A percentile compares a stretch with the other conserved stretches of the same genome.
These are phyloP conservation scores for Bonia amplexicaulis DNA, from an alignment of 176 grass and related monocot genomes.

Conservation along the genomic window DNA sequence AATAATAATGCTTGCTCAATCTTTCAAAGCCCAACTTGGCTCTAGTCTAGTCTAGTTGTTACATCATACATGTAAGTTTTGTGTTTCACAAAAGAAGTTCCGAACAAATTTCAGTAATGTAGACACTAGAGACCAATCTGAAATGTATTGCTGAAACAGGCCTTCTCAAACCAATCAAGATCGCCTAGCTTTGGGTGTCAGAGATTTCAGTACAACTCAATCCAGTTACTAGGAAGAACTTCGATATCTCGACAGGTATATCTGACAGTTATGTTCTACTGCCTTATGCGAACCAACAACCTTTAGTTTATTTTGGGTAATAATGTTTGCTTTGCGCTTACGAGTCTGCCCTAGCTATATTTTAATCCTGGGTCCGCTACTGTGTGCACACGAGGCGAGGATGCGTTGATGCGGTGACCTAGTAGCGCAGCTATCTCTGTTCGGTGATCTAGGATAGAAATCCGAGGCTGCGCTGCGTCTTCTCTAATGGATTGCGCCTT, in stretches of 20 bases:
- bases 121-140: background rate
- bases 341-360: too few relatives aligned
- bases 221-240: constrained; percentile 44
- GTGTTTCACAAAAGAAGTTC: background rate
- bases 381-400: too few relatives aligned
- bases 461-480: too few relatives aligned
- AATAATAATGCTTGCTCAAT: too few relatives aligned
- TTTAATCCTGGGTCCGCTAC: too few relatives aligned
- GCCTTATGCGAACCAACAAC: background rate
- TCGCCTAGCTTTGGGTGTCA: constrained; percentile 25
- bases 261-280: background rate
- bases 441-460: too few relatives aligned
- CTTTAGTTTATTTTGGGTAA: background rate
- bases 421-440: too few relatives aligned
- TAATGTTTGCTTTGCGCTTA: too few relatives aligned
- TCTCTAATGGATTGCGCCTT: too few relatives aligned
- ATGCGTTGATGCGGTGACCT: too few relatives aligned
- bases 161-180: constrained; percentile 16
- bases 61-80: background rate
- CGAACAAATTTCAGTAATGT: background rate
- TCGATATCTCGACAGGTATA: constrained; percentile 34
- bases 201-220: constrained; percentile 52
- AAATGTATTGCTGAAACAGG: constrained; percentile 32
- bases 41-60: too few relatives aligned
- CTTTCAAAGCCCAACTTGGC: too few relatives aligned